phyloP scores from a whole-genome alignment of 1,284 basidiomycete species.

The Sporisorium exsertum region DNA sequence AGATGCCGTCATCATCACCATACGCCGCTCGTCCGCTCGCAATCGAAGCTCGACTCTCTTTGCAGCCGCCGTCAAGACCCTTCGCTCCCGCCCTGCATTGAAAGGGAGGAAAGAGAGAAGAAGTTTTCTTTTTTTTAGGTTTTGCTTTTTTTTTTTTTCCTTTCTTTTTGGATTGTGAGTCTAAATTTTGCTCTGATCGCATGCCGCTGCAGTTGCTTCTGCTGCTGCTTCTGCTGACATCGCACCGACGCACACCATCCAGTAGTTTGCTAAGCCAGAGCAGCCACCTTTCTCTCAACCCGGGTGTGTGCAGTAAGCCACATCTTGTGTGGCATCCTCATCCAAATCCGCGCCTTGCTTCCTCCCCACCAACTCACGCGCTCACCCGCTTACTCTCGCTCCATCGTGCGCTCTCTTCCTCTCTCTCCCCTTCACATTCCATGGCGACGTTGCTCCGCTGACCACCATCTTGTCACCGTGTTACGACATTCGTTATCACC shows the following conservation, averaged over 20 bases:
- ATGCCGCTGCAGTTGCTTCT: background rate
- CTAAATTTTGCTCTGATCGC: background rate
- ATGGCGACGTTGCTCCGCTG: constrained; percentile 40
- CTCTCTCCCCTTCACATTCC: background rate
- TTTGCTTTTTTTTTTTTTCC: too few species aligned
- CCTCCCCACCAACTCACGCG: constrained; percentile 6
- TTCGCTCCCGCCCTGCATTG: too few species aligned
- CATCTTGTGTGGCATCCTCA: constrained; percentile 4
- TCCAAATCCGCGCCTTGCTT: background rate
- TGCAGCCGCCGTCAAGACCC: too few species aligned
- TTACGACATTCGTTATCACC: constrained; percentile 13
- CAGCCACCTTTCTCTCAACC: background rate
- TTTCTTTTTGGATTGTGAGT: background rate
- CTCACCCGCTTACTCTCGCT: background rate
- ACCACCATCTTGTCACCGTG: background rate
- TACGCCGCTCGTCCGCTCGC: too few species aligned
- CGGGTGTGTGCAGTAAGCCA: constrained; percentile 6
- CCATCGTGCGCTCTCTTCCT: too few species aligned
- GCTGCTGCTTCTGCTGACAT: background rate
- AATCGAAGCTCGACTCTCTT: too few species aligned
- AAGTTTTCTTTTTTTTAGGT: background rate
- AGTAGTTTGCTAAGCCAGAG: constrained; percentile 5
- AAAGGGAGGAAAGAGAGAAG: too few species aligned
- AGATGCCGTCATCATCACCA: too few species aligned
- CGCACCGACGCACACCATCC: background rate